Evolutionary conservation across 768 basidiomycete genomes (phyloP).

Genomic region (Mrakia hoshinonis): DNA sequence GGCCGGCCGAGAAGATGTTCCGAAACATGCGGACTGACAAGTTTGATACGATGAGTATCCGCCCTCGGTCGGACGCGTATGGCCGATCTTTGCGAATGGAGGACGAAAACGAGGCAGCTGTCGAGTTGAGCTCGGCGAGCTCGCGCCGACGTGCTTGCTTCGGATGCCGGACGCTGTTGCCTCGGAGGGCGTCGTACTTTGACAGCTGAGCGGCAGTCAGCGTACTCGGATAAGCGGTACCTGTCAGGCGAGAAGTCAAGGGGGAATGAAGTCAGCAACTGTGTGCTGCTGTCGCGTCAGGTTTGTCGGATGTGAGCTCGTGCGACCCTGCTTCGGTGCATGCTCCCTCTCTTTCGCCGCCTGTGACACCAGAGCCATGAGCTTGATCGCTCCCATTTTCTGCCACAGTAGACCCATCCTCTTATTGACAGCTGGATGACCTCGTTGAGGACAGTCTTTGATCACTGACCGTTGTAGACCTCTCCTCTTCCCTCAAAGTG

Average conservation of each 20-base stretch:
- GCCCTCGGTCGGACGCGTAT: neutral
- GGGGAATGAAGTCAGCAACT: neutral
- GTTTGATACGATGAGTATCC: neutral
- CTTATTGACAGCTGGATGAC: too few species aligned
- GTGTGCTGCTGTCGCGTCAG: neutral
- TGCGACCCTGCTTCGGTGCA: neutral
- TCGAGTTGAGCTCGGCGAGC: neutral
- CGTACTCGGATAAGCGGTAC: neutral
- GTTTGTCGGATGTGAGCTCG: neutral
- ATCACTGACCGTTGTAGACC: slow-evolving; percentile 1
- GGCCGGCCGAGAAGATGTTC: neutral
- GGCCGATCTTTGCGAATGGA: neutral
- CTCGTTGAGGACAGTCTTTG: too few species aligned
- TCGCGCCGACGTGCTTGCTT: neutral
- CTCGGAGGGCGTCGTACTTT: neutral
- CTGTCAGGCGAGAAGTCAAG: neutral
- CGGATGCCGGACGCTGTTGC: neutral
- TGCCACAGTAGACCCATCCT: too few species aligned
- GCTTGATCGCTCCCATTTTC: too few species aligned
- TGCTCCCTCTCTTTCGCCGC: too few species aligned
- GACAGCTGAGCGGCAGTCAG: neutral
- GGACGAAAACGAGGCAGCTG: neutral
- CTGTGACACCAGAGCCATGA: too few species aligned
- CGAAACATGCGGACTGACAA: neutral
- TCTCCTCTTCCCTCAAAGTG: neutral